Base-by-base conservation (phyloP, 2,329 filamentous ascomycete species). In the Alternaria postmessia region DNA sequence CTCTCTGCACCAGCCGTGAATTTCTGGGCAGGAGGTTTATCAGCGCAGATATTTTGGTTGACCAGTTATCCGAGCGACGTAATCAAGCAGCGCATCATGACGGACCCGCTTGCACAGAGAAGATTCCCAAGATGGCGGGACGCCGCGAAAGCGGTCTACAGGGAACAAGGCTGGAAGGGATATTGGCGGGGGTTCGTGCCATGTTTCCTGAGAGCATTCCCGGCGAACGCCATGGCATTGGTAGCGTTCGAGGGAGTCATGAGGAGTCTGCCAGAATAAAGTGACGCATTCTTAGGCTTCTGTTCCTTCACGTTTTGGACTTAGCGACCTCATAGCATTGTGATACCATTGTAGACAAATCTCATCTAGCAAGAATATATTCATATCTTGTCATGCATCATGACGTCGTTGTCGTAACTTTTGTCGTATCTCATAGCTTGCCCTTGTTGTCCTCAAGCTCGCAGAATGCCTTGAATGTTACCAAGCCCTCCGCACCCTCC, bases 81-180 rank as follows among this genome's bases (percentile, higher is more conserved):
- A 22, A 89, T 98, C 56, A 98, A 98, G 85, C 94, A 98, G 83
- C 86, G 93, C 32, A 91, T 99, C 75, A 98, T 99, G 95, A 97
- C 94, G 14, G 95, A 98, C 79, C 89, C 92, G 5, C 81, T 98
- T 53, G 94, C 91, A 1, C 54, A 71, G 4, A 72, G 88, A 63
- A 87, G 83, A 67, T 98, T 94, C 75, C 83, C 80, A 12, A 81
- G 84, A 51, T 98, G 95, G 95, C 88, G 85, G 74, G 88, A 94
- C 68, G 95, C 94, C 0, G 94, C 92, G 0, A 82, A 76, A 53
- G 86, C 90, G 0, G 91, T 98, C 2, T 96, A 91, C 71, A 83
- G 82, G 48, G 93, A 97, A 75, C 81, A 81, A 48, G 95, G 95
- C 1, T 88, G 81, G 81, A 90, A 81, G 75, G 95, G 93, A 0